Evolutionary conservation across 208 protist genomes (phyloP), one percentile per base, ranked within the genome.

Genomic region (Wallacemonas collosoma): DNA sequence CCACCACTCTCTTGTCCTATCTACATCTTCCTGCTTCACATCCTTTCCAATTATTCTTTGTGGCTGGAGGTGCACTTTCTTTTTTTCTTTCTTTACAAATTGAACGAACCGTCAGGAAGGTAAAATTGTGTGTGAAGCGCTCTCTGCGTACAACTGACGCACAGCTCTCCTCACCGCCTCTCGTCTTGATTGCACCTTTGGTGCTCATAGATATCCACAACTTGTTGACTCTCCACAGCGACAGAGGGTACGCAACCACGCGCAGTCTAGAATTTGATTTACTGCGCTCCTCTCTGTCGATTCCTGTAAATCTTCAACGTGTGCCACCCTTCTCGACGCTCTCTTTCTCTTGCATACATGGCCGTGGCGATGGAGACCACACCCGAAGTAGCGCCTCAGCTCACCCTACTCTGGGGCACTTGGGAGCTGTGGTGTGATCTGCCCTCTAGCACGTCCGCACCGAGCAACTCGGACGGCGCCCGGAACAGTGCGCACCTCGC

Each of bases 351-450:
- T 17, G 26, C 26, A 26, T 26, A 26, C 26, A 26, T 26, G 26
- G 26, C 8, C 43, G n/a, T 26, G 26, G 26, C 26, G 26, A 26
- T 26, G 8, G 45, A 50, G 45, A 50, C 45, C 45, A 50, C 45
- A 50, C 45, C 45, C 8, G 45, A 50, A 12, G 72, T 81, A 48
- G 73, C 77, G 69, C 26, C 67, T 9, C 73, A 77, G 38, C 80
- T 85, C 12, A 95, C 88, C 15, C 76, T 90, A 53, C 76, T 97
- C n/a, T 97, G 93, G 90, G 88, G 93, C n/a, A 91, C 87, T 61
- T 97, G 93, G 90, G 89, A 97, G 77, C 79, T 95, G 80, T 97
- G 90, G 93, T 94, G 89, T 56, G 89, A 93, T 55, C 57, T 97
- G 0, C 68, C 78, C 17, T 17, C 45, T 45, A 51, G 5, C 3